Percentiles rank a stretch among this genome's conserved stretches.
Conservation (phyloP, 192 early-diverging fungal genomes). For the Entomortierella beljakovae region DNA sequence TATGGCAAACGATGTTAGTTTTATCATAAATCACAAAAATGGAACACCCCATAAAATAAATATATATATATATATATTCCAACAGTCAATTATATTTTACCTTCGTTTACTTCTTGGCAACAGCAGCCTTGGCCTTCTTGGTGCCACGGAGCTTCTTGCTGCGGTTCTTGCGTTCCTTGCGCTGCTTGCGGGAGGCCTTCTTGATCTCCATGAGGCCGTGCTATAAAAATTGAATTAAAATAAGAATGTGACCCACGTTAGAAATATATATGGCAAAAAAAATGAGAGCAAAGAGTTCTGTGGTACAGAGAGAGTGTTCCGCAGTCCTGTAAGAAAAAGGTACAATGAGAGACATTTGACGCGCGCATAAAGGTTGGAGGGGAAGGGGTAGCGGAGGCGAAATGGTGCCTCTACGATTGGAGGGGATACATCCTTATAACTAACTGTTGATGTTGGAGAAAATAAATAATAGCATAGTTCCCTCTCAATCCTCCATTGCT, state of each 20-base stretch:
- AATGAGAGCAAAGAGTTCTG: no score
- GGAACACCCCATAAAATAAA: not conserved
- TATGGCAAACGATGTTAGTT: not conserved
- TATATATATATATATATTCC: no score
- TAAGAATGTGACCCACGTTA: not conserved
- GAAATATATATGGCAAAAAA: not conserved
- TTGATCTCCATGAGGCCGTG: slow-evolving; percentile 71
- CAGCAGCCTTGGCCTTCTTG: slow-evolving; percentile 86
- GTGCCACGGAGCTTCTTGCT: slow-evolving; percentile 98
- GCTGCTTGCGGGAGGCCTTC: slow-evolving; percentile 94
- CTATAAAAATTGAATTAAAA: slow-evolving; percentile 23
- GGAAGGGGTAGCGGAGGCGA: not conserved
- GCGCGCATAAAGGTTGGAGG: not conserved
- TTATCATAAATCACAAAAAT: not conserved
- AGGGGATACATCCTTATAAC: not conserved
- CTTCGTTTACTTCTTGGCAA: slow-evolving; percentile 68
- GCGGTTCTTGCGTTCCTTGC: slow-evolving; percentile 99
- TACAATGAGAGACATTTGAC: no score
- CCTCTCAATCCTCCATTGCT: no score
- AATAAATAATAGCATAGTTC: no score
- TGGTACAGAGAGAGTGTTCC: no score
- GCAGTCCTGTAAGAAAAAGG: no score
- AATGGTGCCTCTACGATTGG: not conserved
- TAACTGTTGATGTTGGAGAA: not conserved
- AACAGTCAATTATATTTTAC: no score